Percentiles rank a stretch among this genome's conserved stretches.
Evolutionary conservation across 805 yeast genomes (phyloP).

Genomic region (Candida maltosa): DNA sequence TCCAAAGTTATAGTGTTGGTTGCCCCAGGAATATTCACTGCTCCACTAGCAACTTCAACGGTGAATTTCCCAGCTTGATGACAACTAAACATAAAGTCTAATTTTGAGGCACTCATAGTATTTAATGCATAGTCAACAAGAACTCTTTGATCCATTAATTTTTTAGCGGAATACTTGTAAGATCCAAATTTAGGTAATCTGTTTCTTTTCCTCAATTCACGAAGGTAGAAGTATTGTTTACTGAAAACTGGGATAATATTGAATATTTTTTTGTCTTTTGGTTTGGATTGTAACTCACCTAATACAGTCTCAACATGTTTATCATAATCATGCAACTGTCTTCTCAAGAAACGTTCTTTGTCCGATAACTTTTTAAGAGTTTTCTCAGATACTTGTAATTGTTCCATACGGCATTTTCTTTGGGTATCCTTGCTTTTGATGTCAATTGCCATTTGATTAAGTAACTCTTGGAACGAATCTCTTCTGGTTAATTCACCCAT

Average conservation of each 20-base stretch:
- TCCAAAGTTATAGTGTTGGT: conserved; percentile 60
- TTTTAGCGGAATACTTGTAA: conserved; percentile 71
- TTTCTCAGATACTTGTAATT: conserved; percentile 37
- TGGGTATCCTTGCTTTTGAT: conserved; percentile 51
- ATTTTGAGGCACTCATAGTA: conserved; percentile 50
- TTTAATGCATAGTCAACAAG: conserved; percentile 50
- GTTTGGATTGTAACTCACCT: conserved; percentile 40
- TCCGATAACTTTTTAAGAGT: conserved; percentile 42
- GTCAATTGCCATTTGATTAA: conserved; percentile 83
- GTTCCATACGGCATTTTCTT: conserved; percentile 38
- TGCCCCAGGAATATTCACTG: conserved; percentile 65
- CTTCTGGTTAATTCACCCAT: conserved; percentile 61
- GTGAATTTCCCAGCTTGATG: conserved; percentile 69
- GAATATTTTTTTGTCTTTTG: conserved; percentile 45
- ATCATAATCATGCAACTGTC: conserved; percentile 45
- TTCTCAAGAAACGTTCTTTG: conserved; percentile 43
- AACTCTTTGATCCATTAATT: conserved; percentile 69
- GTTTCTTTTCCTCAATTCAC: conserved; percentile 65
- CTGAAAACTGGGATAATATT: conserved; percentile 56
- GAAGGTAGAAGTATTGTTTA: conserved; percentile 72
- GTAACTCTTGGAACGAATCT: conserved; percentile 71
- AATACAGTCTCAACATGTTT: conserved; percentile 44
- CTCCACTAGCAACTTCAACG: conserved; percentile 72
- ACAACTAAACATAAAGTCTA: conserved; percentile 73
- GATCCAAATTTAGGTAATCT: conserved; percentile 74